Evolutionary conservation across 805 yeast genomes (phyloP).

Genomic region (Yamadazyma insecticola): DNA sequence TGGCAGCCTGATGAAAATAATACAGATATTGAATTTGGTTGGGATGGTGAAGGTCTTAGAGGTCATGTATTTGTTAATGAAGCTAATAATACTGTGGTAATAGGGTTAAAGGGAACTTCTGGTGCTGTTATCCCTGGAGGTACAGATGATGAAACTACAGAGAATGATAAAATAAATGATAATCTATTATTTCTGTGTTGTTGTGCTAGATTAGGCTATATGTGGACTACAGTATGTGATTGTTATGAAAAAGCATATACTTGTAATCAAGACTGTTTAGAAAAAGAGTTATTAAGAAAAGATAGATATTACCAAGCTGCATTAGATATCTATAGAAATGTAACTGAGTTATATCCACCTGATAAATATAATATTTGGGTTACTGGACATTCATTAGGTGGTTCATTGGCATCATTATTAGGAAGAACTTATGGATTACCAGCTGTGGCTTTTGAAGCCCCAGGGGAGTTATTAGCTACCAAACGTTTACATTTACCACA

Average conservation of each 20-base stretch:
- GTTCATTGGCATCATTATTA: constrained; percentile 71
- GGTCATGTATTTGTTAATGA: constrained; percentile 81
- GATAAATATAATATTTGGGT: constrained; percentile 70
- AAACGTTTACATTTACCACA: constrained; percentile 81
- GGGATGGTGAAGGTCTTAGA: constrained; percentile 80
- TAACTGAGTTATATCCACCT: constrained; percentile 60
- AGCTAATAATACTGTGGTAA: constrained; percentile 58
- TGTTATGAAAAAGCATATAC: constrained; percentile 81
- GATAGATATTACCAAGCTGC: constrained; percentile 83
- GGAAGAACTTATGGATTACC: constrained; percentile 92
- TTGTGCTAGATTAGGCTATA: constrained; percentile 85
- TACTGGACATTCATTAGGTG: constrained; percentile 95
- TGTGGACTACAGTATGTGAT: constrained; percentile 95
- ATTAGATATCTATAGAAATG: constrained; percentile 71
- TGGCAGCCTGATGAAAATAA: constrained; percentile 52
- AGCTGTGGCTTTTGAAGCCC: constrained; percentile 86
- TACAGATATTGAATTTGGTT: constrained; percentile 67
- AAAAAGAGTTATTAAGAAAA: constrained; percentile 62
- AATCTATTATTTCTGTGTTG: constrained; percentile 90
- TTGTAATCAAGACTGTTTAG: constrained; percentile 85
- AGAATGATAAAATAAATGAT: constrained; percentile 79
- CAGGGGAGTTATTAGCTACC: constrained; percentile 85
- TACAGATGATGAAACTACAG: constrained; percentile 62
- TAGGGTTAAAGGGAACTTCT: constrained; percentile 87
- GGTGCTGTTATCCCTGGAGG: constrained; percentile 62